phyloP scores from a whole-genome alignment of 352 stramenopile genomes.

The Phytophthora syringae region DNA sequence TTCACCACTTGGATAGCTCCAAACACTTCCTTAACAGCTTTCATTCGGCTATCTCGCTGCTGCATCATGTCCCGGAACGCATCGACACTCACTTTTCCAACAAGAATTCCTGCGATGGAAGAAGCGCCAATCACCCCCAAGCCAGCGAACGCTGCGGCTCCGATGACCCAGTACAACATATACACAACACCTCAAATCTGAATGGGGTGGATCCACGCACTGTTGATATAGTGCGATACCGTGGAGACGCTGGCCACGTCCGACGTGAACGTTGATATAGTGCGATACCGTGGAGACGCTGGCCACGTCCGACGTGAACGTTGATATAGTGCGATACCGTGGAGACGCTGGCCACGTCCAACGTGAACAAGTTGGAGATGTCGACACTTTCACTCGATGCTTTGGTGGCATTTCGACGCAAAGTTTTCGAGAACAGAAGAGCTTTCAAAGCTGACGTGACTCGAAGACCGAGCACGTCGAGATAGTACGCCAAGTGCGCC shows the following conservation, averaged over 20 bases:
- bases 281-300: slow-evolving; percentile 39
- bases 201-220: slow-evolving; percentile 47
- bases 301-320: slow-evolving; percentile 41
- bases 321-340: slow-evolving; percentile 51
- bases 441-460: slow-evolving; percentile 32
- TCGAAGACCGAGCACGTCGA: slow-evolving; percentile 37
- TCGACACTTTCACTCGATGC: slow-evolving; percentile 26
- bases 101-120: slow-evolving; percentile 43
- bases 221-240: slow-evolving; percentile 52
- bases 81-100: slow-evolving; percentile 50
- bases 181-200: slow-evolving; percentile 42
- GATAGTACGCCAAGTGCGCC: slow-evolving; percentile 31
- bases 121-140: slow-evolving; percentile 40
- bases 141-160: slow-evolving; percentile 47
- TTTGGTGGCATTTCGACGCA: slow-evolving; percentile 25
- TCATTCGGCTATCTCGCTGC: slow-evolving; percentile 89
- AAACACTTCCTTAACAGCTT: slow-evolving; percentile 92
- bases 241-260: slow-evolving; percentile 40
- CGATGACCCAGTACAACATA: slow-evolving; percentile 49
- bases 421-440: slow-evolving; percentile 50
- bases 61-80: slow-evolving; percentile 83
- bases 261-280: slow-evolving; percentile 55
- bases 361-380: slow-evolving; percentile 49
- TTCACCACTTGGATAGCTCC: slow-evolving; percentile 96
- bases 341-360: slow-evolving; percentile 39